A percentile compares a stretch with the other conserved stretches of the same genome.
Conservation (phyloP, 129 eudicot genomes). For the Flaveria robusta region DNA sequence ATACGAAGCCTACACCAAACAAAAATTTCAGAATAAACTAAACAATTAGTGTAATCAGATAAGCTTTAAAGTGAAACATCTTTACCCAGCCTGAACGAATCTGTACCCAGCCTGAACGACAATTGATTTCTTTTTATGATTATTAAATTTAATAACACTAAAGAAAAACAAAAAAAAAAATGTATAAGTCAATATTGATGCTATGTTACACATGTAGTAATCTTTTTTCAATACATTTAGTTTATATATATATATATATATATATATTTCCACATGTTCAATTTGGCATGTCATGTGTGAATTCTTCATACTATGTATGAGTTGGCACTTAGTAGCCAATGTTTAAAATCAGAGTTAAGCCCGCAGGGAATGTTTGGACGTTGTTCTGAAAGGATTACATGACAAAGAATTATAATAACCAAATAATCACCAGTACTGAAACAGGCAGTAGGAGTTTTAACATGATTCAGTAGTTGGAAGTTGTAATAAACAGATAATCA, state of each 20-base stretch:
- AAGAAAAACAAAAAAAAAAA: not conserved
- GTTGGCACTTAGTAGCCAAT: not conserved
- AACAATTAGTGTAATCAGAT: not conserved
- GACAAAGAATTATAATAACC: not conserved
- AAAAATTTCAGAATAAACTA: not conserved
- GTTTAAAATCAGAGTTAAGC: too few species aligned
- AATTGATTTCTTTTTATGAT: not conserved
- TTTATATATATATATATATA: not conserved
- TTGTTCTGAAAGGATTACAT: not conserved
- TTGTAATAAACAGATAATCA: not conserved
- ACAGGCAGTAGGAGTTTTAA: not conserved
- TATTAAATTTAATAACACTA: not conserved
- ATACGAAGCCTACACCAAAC: too few species aligned
- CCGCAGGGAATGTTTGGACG: too few species aligned
- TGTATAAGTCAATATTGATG: not conserved
- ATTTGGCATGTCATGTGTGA: not conserved
- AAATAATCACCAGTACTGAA: too few species aligned
- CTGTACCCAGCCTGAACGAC: not conserved
- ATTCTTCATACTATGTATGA: not conserved
- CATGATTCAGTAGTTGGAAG: not conserved
- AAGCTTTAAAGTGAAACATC: not conserved
- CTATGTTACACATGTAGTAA: not conserved
- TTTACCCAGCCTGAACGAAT: not conserved
- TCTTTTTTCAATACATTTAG: not conserved
- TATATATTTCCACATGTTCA: not conserved